Evolutionary conservation across 768 basidiomycete genomes (phyloP).

Genomic region (Hypholoma fasciculare): DNA sequence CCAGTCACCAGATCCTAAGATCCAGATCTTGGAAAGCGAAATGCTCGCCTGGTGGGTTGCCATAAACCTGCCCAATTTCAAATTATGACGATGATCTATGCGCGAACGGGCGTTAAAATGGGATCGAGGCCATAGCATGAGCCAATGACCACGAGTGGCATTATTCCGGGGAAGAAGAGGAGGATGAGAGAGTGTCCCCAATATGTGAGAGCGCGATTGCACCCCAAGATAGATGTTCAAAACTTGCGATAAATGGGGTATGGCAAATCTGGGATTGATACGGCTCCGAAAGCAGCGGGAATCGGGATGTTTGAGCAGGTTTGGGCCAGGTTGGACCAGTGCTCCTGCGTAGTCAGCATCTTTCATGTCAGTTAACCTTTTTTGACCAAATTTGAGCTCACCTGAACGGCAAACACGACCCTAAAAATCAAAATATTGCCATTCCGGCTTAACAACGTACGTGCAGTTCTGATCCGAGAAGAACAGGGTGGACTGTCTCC

Average conservation of each 20-base stretch:
- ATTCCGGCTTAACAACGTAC: not conserved
- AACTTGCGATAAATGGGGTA: conserved; percentile 12
- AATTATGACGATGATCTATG: conserved; percentile 2
- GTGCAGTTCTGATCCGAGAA: not conserved
- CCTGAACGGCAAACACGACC: not conserved
- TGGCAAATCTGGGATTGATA: conserved; percentile 8
- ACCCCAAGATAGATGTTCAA: conserved; percentile 6
- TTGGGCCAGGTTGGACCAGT: not conserved
- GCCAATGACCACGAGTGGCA: not conserved
- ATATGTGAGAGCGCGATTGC: not conserved
- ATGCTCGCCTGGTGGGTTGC: conserved; percentile 11
- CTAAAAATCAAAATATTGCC: not conserved
- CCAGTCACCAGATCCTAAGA: conserved; percentile 9
- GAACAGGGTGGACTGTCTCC: not conserved
- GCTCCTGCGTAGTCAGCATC: conserved; percentile 15
- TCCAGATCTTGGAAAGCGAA: not conserved
- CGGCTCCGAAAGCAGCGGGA: conserved; percentile 30
- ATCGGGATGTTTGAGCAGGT: conserved; percentile 13
- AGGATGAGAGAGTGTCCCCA: not conserved
- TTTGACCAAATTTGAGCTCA: not conserved
- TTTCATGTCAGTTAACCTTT: conserved; percentile 21
- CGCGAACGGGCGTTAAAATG: conserved; percentile 17
- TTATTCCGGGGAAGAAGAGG: not conserved
- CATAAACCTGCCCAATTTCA: conserved; percentile 12
- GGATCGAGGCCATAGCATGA: not conserved